phyloP scores from a whole-genome alignment of 805 yeast genomes.

The Saccharomyces cerevisiae region DNA sequence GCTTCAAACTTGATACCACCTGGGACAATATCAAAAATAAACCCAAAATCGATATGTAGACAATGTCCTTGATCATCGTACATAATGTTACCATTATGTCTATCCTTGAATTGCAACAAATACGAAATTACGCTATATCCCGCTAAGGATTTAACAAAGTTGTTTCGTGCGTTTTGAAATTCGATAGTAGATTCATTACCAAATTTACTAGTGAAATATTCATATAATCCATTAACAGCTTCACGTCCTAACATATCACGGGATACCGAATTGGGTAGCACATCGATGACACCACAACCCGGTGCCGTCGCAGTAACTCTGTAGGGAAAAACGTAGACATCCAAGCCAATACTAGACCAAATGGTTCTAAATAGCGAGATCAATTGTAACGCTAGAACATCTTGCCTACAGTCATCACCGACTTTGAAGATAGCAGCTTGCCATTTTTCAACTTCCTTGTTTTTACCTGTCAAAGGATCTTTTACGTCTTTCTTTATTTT shows the following conservation, averaged over 20 bases:
- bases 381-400: conserved; percentile 85
- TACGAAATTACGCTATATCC: conserved; percentile 91
- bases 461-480: conserved; percentile 34
- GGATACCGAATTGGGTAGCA: conserved; percentile 86
- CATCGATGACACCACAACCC: conserved; percentile 98
- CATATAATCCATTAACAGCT: conserved; percentile 94
- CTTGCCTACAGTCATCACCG: conserved; percentile 98
- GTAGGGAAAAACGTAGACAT: conserved; percentile 84
- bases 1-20: conserved; percentile 98
- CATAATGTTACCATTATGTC: conserved; percentile 97
- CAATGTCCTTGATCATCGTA: conserved; percentile 93
- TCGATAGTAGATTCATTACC: conserved; percentile 90
- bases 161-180: conserved; percentile 85
- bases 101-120: conserved; percentile 85
- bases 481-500: conserved; percentile 55
- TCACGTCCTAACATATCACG: conserved; percentile 98
- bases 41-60: conserved; percentile 94
- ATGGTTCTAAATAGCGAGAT: conserved; percentile 86
- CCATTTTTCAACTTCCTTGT: conserved; percentile 57
- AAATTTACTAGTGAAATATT: conserved; percentile 82
- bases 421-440: conserved; percentile 96
- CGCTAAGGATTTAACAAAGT: conserved; percentile 87
- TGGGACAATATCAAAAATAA: conserved; percentile 96
- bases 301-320: conserved; percentile 98
- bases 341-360: conserved; percentile 83